Conservation (phyloP, 176 grass and related monocot genomes). For the Oryza officinalis region DNA sequence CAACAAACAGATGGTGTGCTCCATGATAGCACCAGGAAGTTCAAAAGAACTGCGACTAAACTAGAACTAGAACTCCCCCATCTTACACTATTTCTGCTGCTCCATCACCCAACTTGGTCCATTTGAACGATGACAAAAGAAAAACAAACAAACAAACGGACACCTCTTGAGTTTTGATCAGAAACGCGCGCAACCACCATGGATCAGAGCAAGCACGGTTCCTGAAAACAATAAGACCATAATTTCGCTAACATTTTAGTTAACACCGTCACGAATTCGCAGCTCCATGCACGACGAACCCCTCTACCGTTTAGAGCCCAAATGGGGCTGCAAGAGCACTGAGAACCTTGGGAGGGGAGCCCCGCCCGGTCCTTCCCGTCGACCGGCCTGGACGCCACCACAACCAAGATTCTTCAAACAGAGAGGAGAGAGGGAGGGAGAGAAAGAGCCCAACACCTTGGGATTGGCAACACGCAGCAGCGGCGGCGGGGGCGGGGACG, state of each 20-base stretch:
- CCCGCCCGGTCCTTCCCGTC: not conserved
- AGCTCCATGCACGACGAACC: not conserved
- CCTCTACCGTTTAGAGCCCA: not conserved
- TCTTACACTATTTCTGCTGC: not conserved
- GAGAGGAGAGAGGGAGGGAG: not conserved
- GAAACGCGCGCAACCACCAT: not conserved
- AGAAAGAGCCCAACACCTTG: constrained; percentile 49
- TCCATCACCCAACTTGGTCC: not conserved
- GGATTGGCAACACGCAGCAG: constrained; percentile 42
- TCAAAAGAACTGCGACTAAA: not conserved
- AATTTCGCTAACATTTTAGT: not conserved
- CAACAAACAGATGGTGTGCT: constrained; percentile 36
- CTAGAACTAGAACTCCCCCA: not conserved
- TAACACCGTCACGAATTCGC: not conserved
- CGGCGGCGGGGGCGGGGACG: not conserved
- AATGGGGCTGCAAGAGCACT: not conserved
- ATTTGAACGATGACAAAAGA: not conserved
- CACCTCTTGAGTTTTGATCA: not conserved
- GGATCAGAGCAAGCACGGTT: not conserved
- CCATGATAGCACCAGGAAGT: not conserved
- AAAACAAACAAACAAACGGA: not conserved
- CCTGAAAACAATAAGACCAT: not conserved
- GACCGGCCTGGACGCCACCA: no score
- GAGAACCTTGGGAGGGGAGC: not conserved
- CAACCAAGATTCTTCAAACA: not conserved